Conservation (phyloP, 352 stramenopile species). For the Saprolegnia diclina region DNA sequence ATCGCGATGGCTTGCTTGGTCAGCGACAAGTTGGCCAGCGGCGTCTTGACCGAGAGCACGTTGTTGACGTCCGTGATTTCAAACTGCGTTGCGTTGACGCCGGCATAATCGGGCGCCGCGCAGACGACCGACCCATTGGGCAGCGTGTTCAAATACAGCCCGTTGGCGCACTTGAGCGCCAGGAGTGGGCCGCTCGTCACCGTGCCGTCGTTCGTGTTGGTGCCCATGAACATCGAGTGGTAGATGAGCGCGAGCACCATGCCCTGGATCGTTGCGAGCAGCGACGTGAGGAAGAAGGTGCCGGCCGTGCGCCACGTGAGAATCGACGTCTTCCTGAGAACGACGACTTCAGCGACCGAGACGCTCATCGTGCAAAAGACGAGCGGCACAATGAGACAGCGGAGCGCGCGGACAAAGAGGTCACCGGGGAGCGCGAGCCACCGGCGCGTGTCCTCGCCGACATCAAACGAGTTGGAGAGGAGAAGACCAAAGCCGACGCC, state of each 20-base stretch:
- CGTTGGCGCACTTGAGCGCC: slow-evolving; percentile 10
- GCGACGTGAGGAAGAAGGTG: slow-evolving; percentile 53
- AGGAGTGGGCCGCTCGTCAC: not conserved
- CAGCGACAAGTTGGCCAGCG: slow-evolving; percentile 42
- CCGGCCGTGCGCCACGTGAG: slow-evolving; percentile 57
- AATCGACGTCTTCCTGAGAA: slow-evolving; percentile 61
- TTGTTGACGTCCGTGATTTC: slow-evolving; percentile 46
- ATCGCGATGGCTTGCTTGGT: slow-evolving; percentile 55
- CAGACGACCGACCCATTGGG: not conserved
- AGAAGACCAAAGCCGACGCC: slow-evolving; percentile 47
- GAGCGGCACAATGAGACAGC: slow-evolving; percentile 67
- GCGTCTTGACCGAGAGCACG: slow-evolving; percentile 34
- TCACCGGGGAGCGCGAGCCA: slow-evolving; percentile 65
- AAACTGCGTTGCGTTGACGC: not conserved
- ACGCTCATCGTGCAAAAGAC: slow-evolving; percentile 75
- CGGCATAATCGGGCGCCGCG: not conserved
- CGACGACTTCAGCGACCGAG: slow-evolving; percentile 66
- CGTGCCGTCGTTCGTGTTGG: not conserved
- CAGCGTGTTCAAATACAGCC: not conserved
- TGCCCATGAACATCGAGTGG: slow-evolving; percentile 28
- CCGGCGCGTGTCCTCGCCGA: slow-evolving; percentile 37
- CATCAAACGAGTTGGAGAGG: slow-evolving; percentile 35
- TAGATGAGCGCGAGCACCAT: slow-evolving; percentile 53
- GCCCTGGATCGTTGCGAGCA: slow-evolving; percentile 43
- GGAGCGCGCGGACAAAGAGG: slow-evolving; percentile 67